Evolutionary conservation across 768 basidiomycete species (phyloP).

Genomic region (Termitomyces titanicus): DNA sequence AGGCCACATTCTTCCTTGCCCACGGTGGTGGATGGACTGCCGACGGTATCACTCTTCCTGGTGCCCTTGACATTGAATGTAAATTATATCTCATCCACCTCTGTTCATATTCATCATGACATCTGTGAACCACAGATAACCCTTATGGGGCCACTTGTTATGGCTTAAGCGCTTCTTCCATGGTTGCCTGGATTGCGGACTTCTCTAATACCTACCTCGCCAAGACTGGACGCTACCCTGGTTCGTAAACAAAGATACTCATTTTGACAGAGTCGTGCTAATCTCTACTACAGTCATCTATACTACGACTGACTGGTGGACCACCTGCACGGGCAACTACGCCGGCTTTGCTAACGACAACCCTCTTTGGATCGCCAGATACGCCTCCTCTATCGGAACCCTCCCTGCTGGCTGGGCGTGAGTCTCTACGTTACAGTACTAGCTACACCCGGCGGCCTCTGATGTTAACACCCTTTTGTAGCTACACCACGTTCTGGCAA

Average conservation of each 20-base stretch:
- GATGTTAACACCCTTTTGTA: conserved; percentile 8
- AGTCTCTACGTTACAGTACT: conserved; percentile 11
- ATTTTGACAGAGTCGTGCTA: not conserved
- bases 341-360: conserved; percentile 44
- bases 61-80: conserved; percentile 65
- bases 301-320: conserved; percentile 69
- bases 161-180: conserved; percentile 44
- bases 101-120: not conserved
- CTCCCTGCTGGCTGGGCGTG: conserved; percentile 59
- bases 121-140: conserved; percentile 35
- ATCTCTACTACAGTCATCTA: conserved; percentile 45
- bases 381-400: conserved; percentile 42
- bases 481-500: conserved; percentile 58
- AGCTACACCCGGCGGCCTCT: not conserved
- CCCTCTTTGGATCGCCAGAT: conserved; percentile 62
- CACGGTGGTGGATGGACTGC: conserved; percentile 38
- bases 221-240: conserved; percentile 40
- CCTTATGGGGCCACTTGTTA: conserved; percentile 52
- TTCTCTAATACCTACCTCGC: conserved; percentile 60
- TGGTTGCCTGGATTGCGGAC: conserved; percentile 62
- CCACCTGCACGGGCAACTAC: conserved; percentile 58
- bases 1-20: conserved; percentile 56
- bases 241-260: conserved; percentile 19
- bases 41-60: conserved; percentile 48
- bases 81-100: conserved; percentile 11